Percentiles rank a stretch among this genome's conserved stretches.
Conservation (phyloP, 768 basidiomycete species). For the Agrocybe pediades region DNA sequence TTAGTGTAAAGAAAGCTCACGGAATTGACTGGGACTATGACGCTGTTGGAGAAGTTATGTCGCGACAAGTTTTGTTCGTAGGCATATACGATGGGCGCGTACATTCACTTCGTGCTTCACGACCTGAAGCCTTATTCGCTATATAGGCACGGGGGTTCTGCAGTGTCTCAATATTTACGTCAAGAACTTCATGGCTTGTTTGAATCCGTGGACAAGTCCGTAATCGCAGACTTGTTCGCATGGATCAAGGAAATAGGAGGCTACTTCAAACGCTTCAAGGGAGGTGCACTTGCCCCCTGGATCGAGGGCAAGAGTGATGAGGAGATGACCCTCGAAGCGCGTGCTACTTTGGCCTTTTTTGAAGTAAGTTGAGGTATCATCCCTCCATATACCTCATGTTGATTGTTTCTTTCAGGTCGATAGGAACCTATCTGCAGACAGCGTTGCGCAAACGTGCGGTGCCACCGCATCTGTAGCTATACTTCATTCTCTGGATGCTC, state of each 20-base stretch:
- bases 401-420: constrained; percentile 57
- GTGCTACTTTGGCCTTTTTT: constrained; percentile 86
- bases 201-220: constrained; percentile 71
- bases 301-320: constrained; percentile 35
- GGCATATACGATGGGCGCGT: constrained; percentile 91
- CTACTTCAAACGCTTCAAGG: constrained; percentile 88
- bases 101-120: constrained; percentile 2
- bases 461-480: constrained; percentile 91
- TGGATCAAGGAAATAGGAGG: constrained; percentile 84
- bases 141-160: constrained; percentile 87
- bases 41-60: constrained; percentile 50
- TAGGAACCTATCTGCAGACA: constrained; percentile 66
- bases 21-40: constrained; percentile 75
- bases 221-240: constrained; percentile 72
- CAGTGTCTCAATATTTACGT: constrained; percentile 82
- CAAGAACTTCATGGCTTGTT: constrained; percentile 86
- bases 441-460: constrained; percentile 74
- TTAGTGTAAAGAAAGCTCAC: constrained; percentile 61
- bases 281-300: constrained; percentile 80
- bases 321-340: constrained; percentile 76
- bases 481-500: constrained; percentile 87
- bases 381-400: constrained; percentile 1
- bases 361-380: constrained; percentile 49
- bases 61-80: constrained; percentile 80
- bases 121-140: constrained; percentile 5